A percentile compares a stretch with the other conserved stretches of the same genome.
These are phyloP conservation scores for Pleurotus cornucopiae DNA, from an alignment of 768 basidiomycete genomes.

Conservation along the genomic window DNA sequence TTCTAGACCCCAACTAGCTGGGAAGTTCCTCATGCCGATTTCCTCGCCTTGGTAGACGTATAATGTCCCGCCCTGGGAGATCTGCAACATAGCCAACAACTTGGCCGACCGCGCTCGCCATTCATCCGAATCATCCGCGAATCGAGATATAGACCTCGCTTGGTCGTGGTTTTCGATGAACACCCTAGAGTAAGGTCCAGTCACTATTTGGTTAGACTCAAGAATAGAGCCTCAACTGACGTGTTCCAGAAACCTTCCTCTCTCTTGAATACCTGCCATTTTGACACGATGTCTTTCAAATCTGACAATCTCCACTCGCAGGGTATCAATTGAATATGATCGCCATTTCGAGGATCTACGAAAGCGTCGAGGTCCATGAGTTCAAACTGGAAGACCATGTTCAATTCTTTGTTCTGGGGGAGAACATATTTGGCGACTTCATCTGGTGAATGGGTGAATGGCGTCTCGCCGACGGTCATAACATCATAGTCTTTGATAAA, in stretches of 20 bases:
- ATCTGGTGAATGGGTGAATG: constrained; percentile 49
- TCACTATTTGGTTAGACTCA: too few relatives aligned
- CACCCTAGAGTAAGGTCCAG: constrained; percentile 27
- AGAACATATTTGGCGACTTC: constrained; percentile 53
- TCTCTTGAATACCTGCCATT: constrained; percentile 59
- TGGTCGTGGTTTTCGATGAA: constrained; percentile 75
- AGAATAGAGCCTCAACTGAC: constrained; percentile 25
- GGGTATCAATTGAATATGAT: constrained; percentile 33
- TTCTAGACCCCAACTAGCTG: constrained; percentile 59
- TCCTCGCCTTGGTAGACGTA: constrained; percentile 79
- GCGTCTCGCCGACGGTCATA: constrained; percentile 66
- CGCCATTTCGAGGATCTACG: constrained; percentile 17
- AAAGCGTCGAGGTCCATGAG: constrained; percentile 55
- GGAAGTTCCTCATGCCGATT: constrained; percentile 63
- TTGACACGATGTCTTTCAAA: constrained; percentile 39
- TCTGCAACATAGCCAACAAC: constrained; percentile 57
- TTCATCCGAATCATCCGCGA: constrained; percentile 54
- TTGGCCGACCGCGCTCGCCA: constrained; percentile 62
- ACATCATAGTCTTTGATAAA: constrained; percentile 40
- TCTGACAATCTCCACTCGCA: constrained; percentile 49
- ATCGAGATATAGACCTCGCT: constrained; percentile 59
- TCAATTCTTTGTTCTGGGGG: constrained; percentile 53
- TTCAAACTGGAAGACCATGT: constrained; percentile 67
- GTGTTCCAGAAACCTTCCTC: constrained; percentile 66
- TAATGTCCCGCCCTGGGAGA: constrained; percentile 60